These are phyloP conservation scores for Aspergillus sp. DNA, from an alignment of 2,329 filamentous ascomycete species.

Conservation along the genomic window DNA sequence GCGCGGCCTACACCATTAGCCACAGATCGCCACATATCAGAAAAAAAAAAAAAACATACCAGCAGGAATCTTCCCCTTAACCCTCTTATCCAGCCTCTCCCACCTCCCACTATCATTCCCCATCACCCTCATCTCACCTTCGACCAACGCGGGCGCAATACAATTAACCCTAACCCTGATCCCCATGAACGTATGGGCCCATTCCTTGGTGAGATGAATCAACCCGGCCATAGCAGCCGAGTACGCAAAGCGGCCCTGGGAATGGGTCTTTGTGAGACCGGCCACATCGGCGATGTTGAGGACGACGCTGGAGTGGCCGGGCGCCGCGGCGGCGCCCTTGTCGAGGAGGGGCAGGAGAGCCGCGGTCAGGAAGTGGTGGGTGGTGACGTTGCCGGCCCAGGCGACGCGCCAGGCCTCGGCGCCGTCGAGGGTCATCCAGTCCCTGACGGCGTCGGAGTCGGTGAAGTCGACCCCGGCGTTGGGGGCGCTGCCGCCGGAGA, in stretches of 20 bases:
- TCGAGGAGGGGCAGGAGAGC: conserved; percentile 47
- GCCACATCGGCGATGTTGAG: conserved; percentile 47
- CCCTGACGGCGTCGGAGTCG: conserved; percentile 6
- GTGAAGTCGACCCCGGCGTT: conserved; percentile 11
- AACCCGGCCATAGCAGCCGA: conserved; percentile 40
- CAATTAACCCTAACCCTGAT: conserved; percentile 50
- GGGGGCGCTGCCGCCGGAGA: too few species aligned
- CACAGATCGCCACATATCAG: neutral
- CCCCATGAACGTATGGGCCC: conserved; percentile 45
- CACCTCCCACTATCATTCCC: conserved; percentile 46
- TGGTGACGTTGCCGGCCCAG: conserved; percentile 44
- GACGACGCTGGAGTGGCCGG: conserved; percentile 41
- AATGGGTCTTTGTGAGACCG: conserved; percentile 43
- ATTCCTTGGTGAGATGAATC: conserved; percentile 48
- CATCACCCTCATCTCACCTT: conserved; percentile 49
- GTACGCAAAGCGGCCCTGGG: conserved; percentile 45
- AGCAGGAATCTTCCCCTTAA: conserved; percentile 40
- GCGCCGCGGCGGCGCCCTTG: conserved; percentile 38
- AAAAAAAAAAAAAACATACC: conserved; percentile 17
- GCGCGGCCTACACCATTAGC: conserved; percentile 23
- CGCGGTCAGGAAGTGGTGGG: conserved; percentile 45
- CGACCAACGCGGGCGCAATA: conserved; percentile 50
- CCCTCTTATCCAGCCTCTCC: conserved; percentile 45
- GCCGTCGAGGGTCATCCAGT: conserved; percentile 11
- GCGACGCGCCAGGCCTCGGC: conserved; percentile 40